Evolutionary conservation across 257 asterid species (phyloP).

Genomic region (Schizonepeta tenuifolia): DNA sequence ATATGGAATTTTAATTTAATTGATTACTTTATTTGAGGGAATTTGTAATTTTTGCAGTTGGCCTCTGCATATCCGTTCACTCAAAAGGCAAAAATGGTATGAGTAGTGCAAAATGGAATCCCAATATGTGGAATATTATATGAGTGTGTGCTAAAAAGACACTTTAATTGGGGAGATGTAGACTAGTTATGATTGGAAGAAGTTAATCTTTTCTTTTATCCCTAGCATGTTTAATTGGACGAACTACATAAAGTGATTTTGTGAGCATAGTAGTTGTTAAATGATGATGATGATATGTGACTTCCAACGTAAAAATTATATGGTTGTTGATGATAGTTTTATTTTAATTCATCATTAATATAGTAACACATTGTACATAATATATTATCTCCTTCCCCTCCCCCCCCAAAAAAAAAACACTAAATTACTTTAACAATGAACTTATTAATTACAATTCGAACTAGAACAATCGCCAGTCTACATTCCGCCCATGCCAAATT

Average conservation of each 20-base stretch:
- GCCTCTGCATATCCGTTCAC: constrained; percentile 28
- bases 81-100: constrained; percentile 5
- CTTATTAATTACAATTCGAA: too few relatives aligned
- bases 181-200: background rate
- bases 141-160: constrained; percentile 12
- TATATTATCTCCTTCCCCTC: too few relatives aligned
- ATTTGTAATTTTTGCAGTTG: constrained; percentile 21
- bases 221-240: background rate
- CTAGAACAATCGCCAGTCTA: too few relatives aligned
- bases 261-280: too few relatives aligned
- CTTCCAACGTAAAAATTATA: too few relatives aligned
- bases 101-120: constrained; percentile 22
- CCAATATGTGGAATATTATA: background rate
- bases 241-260: background rate
- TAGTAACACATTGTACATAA: too few relatives aligned
- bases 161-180: constrained; percentile 14
- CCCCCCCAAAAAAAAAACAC: too few relatives aligned
- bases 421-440: too few relatives aligned
- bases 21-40: background rate
- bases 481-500: too few relatives aligned
- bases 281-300: too few relatives aligned
- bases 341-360: too few relatives aligned
- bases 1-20: background rate
- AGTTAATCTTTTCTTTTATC: background rate
- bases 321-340: too few relatives aligned